Percentiles rank a stretch among this genome's conserved stretches.
Evolutionary conservation across 176 grass and related monocot genomes (phyloP).

Genomic region (Pharus latifolius): DNA sequence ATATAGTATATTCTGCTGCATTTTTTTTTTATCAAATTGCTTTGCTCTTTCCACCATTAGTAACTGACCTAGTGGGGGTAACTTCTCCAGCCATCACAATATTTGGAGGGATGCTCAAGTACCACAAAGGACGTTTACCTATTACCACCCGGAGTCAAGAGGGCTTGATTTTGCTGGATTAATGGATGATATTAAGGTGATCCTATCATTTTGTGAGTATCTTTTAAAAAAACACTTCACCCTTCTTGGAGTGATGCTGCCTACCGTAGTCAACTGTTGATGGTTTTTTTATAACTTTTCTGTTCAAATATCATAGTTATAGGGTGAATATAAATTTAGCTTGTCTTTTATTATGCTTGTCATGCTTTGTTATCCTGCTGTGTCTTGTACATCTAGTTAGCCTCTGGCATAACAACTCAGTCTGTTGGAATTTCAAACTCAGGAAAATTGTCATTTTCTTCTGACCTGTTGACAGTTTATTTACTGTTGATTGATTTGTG

Average conservation of each 20-base stretch:
- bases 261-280: neutral
- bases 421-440: neutral
- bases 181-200: constrained; percentile 94
- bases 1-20: neutral
- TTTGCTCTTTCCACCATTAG: neutral
- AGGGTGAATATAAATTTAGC: neutral
- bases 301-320: neutral
- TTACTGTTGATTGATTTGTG: neutral
- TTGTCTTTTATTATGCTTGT: neutral
- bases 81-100: constrained; percentile 79
- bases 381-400: neutral
- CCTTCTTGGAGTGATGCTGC: neutral
- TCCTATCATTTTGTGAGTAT: neutral
- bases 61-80: constrained; percentile 8
- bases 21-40: neutral
- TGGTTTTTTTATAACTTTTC: neutral
- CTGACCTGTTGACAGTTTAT: neutral
- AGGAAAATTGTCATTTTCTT: neutral
- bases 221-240: neutral
- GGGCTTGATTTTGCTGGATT: constrained; percentile 82
- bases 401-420: neutral
- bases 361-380: neutral
- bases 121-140: constrained; percentile 67
- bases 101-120: constrained; percentile 91
- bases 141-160: constrained; percentile 74